phyloP scores from a whole-genome alignment of 2,329 filamentous ascomycete genomes.

The Arthrobotrys entomopaga region DNA sequence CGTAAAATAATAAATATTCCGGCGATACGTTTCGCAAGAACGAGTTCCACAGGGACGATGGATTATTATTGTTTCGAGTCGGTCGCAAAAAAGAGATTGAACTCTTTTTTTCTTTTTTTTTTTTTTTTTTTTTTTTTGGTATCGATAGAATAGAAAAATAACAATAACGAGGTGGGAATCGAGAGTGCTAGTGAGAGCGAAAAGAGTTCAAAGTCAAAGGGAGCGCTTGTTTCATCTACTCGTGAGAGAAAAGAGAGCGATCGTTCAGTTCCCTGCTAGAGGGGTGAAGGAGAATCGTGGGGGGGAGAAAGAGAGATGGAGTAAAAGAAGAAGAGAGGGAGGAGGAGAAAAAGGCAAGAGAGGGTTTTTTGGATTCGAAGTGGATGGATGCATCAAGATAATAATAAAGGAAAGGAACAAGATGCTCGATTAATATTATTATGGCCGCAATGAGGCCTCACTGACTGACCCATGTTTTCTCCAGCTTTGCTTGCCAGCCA shows the following conservation, averaged over 20 bases:
- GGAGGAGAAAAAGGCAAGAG: slow-evolving; percentile 41
- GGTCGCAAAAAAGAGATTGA: background rate
- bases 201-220: slow-evolving; percentile 46
- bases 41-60: slow-evolving; percentile 38
- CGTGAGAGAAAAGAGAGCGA: slow-evolving; percentile 41
- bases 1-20: slow-evolving; percentile 15
- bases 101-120: too few species aligned
- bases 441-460: slow-evolving; percentile 27
- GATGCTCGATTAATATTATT: slow-evolving; percentile 5
- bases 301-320: slow-evolving; percentile 33
- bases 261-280: slow-evolving; percentile 25
- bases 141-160: too few species aligned
- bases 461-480: background rate
- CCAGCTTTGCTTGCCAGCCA: background rate
- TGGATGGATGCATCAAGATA: slow-evolving; percentile 48
- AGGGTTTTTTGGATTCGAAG: slow-evolving; percentile 21
- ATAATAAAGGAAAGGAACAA: slow-evolving; percentile 44
- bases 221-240: slow-evolving; percentile 45
- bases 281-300: slow-evolving; percentile 29
- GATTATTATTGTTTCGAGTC: slow-evolving; percentile 2
- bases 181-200: slow-evolving; percentile 8
- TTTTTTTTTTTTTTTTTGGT: too few species aligned
- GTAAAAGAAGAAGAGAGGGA: slow-evolving; percentile 52
- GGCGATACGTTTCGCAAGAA: slow-evolving; percentile 8
- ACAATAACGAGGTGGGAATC: background rate